phyloP scores from a whole-genome alignment of 148 eudicot species.

The Polygonum aviculare region DNA sequence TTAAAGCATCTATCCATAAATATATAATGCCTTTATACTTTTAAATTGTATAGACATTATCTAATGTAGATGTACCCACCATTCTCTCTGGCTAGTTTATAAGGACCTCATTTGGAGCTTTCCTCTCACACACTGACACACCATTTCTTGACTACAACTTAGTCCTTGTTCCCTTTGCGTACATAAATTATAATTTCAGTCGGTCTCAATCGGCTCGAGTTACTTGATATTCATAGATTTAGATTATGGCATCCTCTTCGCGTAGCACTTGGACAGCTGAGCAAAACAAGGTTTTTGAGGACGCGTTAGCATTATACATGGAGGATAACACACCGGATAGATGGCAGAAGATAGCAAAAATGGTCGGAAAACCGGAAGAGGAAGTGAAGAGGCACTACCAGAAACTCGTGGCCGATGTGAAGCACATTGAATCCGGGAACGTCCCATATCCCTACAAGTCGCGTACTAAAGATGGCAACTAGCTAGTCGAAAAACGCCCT shows the following conservation, averaged over 20 bases:
- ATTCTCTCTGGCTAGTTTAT: not conserved
- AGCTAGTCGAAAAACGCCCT: too few relatives aligned
- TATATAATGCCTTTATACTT: not conserved
- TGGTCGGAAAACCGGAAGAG: not conserved
- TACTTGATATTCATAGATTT: too few relatives aligned
- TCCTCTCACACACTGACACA: not conserved
- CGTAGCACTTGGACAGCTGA: constrained; percentile 4
- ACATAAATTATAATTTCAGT: not conserved
- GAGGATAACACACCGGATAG: not conserved
- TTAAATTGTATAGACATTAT: not conserved
- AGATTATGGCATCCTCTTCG: not conserved
- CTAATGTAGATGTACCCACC: too few relatives aligned
- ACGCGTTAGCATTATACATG: not conserved
- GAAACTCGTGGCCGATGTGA: constrained; percentile 3
- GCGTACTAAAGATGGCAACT: too few relatives aligned
- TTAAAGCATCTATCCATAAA: too few relatives aligned
- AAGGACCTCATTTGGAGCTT: not conserved
- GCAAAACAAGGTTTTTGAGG: not conserved
- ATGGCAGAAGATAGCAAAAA: not conserved
- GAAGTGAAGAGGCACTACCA: constrained; percentile 4
- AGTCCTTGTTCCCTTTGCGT: not conserved
- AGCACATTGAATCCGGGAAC: constrained; percentile 7
- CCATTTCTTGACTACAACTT: not conserved
- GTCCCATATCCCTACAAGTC: constrained; percentile 8
- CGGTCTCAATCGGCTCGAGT: too few relatives aligned